A percentile compares a stretch with the other conserved stretches of the same genome.
phyloP scores from a whole-genome alignment of 116 monocot species.

The Thalassia testudinum region DNA sequence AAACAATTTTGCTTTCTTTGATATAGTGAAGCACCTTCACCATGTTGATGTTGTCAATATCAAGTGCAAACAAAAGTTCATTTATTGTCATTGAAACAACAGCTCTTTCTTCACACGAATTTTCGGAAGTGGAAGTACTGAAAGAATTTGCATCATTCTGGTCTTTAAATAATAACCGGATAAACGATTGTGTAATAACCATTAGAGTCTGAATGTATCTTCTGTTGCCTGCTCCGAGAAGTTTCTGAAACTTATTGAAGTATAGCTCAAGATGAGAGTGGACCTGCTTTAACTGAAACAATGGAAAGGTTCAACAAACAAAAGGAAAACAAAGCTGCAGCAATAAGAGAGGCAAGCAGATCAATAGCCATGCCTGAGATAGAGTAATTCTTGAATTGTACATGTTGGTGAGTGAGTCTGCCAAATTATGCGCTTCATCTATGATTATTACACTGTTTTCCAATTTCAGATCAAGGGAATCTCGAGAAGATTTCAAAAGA shows the following conservation, averaged over 20 bases:
- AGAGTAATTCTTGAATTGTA: conserved; percentile 71
- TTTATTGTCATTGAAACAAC: conserved; percentile 71
- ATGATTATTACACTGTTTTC: conserved; percentile 73
- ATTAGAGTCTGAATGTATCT: conserved; percentile 81
- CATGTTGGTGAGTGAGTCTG: conserved; percentile 89
- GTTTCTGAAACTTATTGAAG: conserved; percentile 36
- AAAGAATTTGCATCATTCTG: conserved; percentile 9
- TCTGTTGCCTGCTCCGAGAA: conserved; percentile 72
- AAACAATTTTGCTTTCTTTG: conserved; percentile 76
- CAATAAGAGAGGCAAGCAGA: neutral
- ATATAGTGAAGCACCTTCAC: conserved; percentile 71
- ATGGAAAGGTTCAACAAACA: conserved; percentile 1
- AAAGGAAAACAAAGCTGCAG: neutral
- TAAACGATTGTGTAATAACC: conserved; percentile 46
- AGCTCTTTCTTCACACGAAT: conserved; percentile 1
- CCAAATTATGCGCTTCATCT: conserved; percentile 96
- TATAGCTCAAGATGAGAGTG: conserved; percentile 51
- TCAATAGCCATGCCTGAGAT: conserved; percentile 65
- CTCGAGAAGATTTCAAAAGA: conserved; percentile 71
- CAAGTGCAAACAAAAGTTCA: conserved; percentile 85
- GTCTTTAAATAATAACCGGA: conserved; percentile 19
- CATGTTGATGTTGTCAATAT: conserved; percentile 97
- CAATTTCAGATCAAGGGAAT: conserved; percentile 83
- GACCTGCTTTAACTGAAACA: conserved; percentile 80
- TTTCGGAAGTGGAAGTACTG: conserved; percentile 5